Evolutionary conservation across 768 basidiomycete species (phyloP).

Genomic region (Termitomyces sp.): DNA sequence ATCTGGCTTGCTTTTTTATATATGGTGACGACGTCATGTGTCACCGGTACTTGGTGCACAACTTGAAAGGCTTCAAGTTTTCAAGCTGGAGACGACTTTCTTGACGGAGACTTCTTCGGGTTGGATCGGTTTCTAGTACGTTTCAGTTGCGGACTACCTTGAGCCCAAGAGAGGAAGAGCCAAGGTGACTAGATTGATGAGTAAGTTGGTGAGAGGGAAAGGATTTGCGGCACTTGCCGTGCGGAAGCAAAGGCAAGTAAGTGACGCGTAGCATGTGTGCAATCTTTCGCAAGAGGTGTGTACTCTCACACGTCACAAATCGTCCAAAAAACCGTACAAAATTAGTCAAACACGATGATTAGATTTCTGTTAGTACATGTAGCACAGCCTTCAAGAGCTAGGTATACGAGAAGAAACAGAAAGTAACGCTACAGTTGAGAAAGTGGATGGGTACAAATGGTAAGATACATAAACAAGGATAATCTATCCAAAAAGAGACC

Average conservation of each 20-base stretch:
- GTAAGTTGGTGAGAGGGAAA: no score
- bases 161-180: not conserved
- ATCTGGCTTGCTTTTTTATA: no score
- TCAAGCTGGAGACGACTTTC: not conserved
- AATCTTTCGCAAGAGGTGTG: not conserved
- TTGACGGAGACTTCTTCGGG: not conserved
- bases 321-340: no score
- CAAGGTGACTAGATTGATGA: no score
- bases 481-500: not conserved
- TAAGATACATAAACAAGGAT: not conserved
- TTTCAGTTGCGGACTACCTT: not conserved
- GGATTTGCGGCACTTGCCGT: not conserved
- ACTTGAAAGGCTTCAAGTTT: not conserved
- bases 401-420: not conserved
- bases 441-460: not conserved
- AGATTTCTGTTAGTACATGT: not conserved
- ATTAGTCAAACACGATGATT: not conserved
- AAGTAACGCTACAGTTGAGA: not conserved
- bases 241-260: no score
- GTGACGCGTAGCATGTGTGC: no score
- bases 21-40: no score
- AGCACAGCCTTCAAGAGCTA: not conserved
- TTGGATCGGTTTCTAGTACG: not conserved
- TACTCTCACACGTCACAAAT: not conserved
- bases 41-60: not conserved